Evolutionary conservation across 805 yeast species (phyloP).

Genomic region (Lipomyces lipofer): DNA sequence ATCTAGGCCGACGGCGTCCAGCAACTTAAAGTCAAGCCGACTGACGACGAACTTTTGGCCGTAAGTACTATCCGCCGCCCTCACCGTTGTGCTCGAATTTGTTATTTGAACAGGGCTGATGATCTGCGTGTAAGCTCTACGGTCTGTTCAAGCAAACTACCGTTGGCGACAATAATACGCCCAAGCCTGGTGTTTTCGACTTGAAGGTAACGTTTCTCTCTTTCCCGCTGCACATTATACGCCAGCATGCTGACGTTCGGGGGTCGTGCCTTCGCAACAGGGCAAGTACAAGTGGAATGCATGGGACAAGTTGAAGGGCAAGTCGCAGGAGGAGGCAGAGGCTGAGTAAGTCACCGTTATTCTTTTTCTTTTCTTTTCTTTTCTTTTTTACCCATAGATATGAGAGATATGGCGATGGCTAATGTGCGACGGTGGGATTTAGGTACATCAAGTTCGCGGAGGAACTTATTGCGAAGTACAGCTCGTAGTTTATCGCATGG

Average conservation of each 20-base stretch:
- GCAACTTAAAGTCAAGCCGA: constrained; percentile 71
- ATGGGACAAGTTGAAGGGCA: constrained; percentile 87
- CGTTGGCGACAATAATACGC: constrained; percentile 85
- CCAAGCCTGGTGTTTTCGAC: constrained; percentile 89
- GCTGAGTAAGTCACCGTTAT: constrained; percentile 56
- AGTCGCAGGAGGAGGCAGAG: constrained; percentile 88
- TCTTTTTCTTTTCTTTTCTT: too few species aligned
- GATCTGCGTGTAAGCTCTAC: constrained; percentile 52
- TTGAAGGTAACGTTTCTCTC: constrained; percentile 49
- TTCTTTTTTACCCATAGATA: too few species aligned
- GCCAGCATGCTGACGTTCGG: background rate
- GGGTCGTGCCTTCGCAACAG: too few species aligned
- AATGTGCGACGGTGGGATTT: too few species aligned
- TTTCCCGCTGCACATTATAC: too few species aligned
- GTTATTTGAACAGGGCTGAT: background rate
- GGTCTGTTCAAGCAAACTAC: constrained; percentile 97
- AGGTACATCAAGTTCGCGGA: constrained; percentile 42
- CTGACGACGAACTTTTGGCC: constrained; percentile 80
- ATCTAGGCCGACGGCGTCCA: constrained; percentile 64
- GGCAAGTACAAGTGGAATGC: constrained; percentile 98
- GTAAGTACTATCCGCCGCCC: constrained; percentile 34
- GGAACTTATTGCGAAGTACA: constrained; percentile 36
- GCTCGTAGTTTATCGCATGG: constrained; percentile 2
- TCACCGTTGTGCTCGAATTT: background rate
- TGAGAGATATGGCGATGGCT: background rate